Conservation (phyloP, 75 land plant species). For the Azolla pinnata region DNA sequence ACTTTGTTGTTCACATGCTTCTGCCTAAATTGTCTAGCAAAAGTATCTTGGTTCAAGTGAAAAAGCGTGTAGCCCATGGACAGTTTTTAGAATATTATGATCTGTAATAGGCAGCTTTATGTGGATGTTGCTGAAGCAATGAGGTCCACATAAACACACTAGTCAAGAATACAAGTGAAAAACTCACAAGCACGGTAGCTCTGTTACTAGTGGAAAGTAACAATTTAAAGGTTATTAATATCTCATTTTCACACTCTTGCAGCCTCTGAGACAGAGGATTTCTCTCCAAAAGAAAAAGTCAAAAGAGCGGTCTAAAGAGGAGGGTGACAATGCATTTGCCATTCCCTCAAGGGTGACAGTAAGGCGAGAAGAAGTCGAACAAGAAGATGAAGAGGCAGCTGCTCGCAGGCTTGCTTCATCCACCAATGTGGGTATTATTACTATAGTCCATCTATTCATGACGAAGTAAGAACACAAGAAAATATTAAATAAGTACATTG, state of each 20-base stretch:
- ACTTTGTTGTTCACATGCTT: no score
- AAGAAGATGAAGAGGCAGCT: slow-evolving; percentile 29
- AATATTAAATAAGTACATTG: no score
- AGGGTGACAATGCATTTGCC: slow-evolving; percentile 59
- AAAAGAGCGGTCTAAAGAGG: slow-evolving; percentile 77
- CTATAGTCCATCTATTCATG: no score
- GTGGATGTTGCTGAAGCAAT: background rate
- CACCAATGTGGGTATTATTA: no score
- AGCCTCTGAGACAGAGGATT: slow-evolving; percentile 83
- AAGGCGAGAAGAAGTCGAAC: slow-evolving; percentile 27
- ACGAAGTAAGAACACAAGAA: no score
- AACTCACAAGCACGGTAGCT: no score
- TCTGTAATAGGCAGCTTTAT: background rate
- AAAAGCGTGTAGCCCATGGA: no score
- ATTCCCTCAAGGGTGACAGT: slow-evolving; percentile 72
- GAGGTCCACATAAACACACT: no score
- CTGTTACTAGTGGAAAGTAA: slow-evolving; percentile 6
- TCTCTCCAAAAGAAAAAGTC: slow-evolving; percentile 81
- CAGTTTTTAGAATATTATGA: background rate
- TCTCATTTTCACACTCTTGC: slow-evolving; percentile 14
- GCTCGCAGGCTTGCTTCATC: background rate
- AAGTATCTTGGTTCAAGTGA: no score
- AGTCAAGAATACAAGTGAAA: no score
- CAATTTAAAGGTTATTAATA: background rate
- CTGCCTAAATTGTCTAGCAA: no score